Base-by-base conservation (phyloP, 2,329 filamentous ascomycete species). In the Onygenales sp. region DNA sequence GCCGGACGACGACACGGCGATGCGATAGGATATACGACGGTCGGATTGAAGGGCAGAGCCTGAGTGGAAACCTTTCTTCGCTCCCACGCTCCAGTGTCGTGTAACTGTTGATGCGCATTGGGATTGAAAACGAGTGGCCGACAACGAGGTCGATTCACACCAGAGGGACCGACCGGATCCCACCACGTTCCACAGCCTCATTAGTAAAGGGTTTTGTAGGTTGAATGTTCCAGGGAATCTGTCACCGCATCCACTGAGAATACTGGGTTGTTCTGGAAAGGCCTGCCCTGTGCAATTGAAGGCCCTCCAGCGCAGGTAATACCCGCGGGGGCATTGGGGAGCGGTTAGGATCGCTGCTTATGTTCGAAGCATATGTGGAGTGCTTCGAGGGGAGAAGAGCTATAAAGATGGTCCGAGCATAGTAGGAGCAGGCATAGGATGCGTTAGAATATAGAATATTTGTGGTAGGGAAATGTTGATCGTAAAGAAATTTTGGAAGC, bases 1-100 rank as follows among this genome's bases (percentile, higher is more conserved):
- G 54, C 81, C 85, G 48, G 84, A 85, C 63, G 86, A 90, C 4
- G 87, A 87, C 5, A 85, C 85, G 33, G 86, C 84, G 55, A 88
- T 78, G 59, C 85, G 78, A 67, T 88, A 90, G 51, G 80, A 80
- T 64, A 88, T 69, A 17, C 67, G 68, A 10, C 65, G 65, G 36
- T 67, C 61, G 31, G 64, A 63, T 7, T 58, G 59, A 7, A 56
- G 36, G 37, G 44, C 51, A 8, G 56, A 51, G 4, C 57, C 65
- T 33, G 65, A 63, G 55, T 69, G 66, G 45, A 70, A 68, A 37
- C 54, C 44, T 55, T 62, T 62, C 7, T 43, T 36, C 33, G 21
- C 44, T 31, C 8, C n/a, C 5, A 2, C 6, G 47, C 47, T 40
- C 17, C 36, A 13, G 17, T 8, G 31, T 39, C 11, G 34, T 32